These are phyloP conservation scores for Tetracladium setigerum DNA, from an alignment of 495 filamentous ascomycete species.

Conservation along the genomic window DNA sequence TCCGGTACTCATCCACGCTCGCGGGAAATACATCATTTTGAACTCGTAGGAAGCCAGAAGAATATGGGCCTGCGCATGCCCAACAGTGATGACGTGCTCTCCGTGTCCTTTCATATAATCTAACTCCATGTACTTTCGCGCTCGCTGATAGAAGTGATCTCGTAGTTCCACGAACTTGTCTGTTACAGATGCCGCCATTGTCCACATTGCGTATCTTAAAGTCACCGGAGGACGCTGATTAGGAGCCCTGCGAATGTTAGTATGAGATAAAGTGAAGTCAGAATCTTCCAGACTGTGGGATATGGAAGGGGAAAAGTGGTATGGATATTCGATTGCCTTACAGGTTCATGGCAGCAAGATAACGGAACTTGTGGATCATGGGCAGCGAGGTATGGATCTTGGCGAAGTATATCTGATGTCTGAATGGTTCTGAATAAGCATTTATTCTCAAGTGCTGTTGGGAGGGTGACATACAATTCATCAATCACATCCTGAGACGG, in stretches of 20 bases:
- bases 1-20: constrained; percentile 91
- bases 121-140: constrained; percentile 81
- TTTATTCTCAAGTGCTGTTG: background rate
- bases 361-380: constrained; percentile 83
- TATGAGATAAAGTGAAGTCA: background rate
- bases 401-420: constrained; percentile 81
- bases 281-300: background rate
- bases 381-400: constrained; percentile 81
- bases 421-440: constrained; percentile 24
- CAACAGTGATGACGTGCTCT: constrained; percentile 74
- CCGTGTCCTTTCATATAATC: constrained; percentile 93
- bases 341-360: constrained; percentile 64
- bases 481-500: constrained; percentile 83
- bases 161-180: constrained; percentile 73
- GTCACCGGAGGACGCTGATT: constrained; percentile 80
- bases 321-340: background rate
- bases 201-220: constrained; percentile 92
- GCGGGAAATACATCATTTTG: constrained; percentile 94
- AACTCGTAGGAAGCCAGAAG: constrained; percentile 84
- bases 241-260: constrained; percentile 47
- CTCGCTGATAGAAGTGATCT: constrained; percentile 77
- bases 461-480: constrained; percentile 59
- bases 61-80: constrained; percentile 74
- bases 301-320: background rate
- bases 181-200: constrained; percentile 69